Evolutionary conservation across 441 rosid genomes (phyloP), one percentile per base, ranked within the genome.

Genomic region (Gossypium davidsonii): DNA sequence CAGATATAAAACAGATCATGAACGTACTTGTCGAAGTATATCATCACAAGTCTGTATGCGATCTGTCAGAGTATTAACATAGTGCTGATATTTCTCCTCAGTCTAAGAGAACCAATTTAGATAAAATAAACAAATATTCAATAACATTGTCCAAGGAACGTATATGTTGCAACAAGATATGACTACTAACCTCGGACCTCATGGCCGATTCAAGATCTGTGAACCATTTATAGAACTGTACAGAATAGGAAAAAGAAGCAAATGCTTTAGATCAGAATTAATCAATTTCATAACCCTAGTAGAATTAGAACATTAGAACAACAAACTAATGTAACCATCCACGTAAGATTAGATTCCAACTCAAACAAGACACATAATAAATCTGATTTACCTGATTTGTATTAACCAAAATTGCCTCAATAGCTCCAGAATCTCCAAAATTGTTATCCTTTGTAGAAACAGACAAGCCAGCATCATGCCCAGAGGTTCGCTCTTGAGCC

Each of bases 211-310:
- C 98, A 78, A 94, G 98, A 90, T 94, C 97, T 10, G 97, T 85
- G 75, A 94, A 94, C 98, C 99, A 94, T 63, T 94, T 92, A 84
- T 92, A 94, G 68, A 94, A 94, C 99, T 94, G 88, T 73, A 77
- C 10, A 23, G 14, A 69, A 69, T 21, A 23, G n/a, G 62, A 62
- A 58, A 64, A 59, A 73, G 52, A 67, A 67, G 57, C 14, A 14
- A 48, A 67, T 8, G 4, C 7, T n/a, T 67, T 67, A 25, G 42
- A 67, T 25, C 44, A 1, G 64, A 60, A 26, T 74, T 21, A 26
- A 67, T 63, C 17, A 0, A 76, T 37, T 14, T 60, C 56, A 64
- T 42, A 37, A 39, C 68, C 52, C 52, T 20, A 10, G 68, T 39
- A 64, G 51, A 64, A 8, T 12, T 0, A 53, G 18, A 72, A 34